Conservation (phyloP, 805 yeast species). For the Monosporozyma solicola region DNA sequence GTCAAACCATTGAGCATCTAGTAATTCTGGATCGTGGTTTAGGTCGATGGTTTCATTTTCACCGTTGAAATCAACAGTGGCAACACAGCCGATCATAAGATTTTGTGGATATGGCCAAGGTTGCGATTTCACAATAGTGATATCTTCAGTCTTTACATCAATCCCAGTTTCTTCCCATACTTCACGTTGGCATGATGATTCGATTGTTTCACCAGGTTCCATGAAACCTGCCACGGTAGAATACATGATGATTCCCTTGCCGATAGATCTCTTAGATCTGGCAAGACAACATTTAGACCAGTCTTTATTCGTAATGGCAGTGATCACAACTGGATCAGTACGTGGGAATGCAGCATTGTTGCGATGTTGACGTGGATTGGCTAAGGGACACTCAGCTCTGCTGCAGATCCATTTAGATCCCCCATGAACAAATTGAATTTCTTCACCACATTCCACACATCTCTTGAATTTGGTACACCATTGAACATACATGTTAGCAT, state of each 20-base stretch:
- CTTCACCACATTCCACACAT: constrained; percentile 83
- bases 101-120: constrained; percentile 98
- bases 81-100: constrained; percentile 89
- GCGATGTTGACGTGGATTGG: background rate
- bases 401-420: constrained; percentile 57
- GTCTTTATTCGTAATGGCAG: constrained; percentile 59
- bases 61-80: constrained; percentile 62
- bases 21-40: constrained; percentile 78
- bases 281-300: constrained; percentile 62
- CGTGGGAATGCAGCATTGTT: constrained; percentile 85
- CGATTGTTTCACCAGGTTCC: constrained; percentile 91
- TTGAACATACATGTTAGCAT: constrained; percentile 75
- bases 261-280: constrained; percentile 51
- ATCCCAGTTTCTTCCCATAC: constrained; percentile 96
- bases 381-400: constrained; percentile 18
- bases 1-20: constrained; percentile 82
- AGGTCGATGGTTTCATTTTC: constrained; percentile 55
- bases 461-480: constrained; percentile 68
- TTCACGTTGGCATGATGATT: constrained; percentile 79
- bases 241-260: constrained; percentile 41
- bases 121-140: constrained; percentile 63
- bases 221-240: constrained; percentile 90
- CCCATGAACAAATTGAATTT: constrained; percentile 52
- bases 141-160: constrained; percentile 39
- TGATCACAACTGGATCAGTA: constrained; percentile 81